Conservation (phyloP, 73 alveolate species). For the Paramecium caudatum region DNA sequence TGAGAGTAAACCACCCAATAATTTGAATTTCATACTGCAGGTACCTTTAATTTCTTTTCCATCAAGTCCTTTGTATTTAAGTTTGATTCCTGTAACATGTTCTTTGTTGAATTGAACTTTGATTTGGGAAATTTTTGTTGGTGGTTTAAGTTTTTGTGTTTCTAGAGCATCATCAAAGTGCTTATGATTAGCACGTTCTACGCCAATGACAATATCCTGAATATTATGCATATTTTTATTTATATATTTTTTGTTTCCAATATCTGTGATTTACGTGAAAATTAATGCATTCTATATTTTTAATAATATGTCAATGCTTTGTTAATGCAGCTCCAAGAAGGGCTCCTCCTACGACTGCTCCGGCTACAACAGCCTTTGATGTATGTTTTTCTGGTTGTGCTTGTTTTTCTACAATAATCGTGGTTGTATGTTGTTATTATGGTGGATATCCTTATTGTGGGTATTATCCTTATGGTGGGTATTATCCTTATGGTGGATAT, state of each 20-base stretch:
- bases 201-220: conserved; percentile 1
- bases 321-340: conserved; percentile 62
- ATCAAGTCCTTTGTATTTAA: conserved; percentile 25
- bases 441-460: conserved; percentile 7
- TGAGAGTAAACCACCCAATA: neutral
- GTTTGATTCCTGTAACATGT: neutral
- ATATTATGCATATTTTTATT: neutral
- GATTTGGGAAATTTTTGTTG: neutral
- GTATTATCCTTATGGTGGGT: neutral
- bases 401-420: neutral
- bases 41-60: conserved; percentile 17
- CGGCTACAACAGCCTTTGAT: conserved; percentile 52
- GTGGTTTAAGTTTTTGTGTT: neutral
- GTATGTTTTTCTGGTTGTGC: neutral
- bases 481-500: neutral
- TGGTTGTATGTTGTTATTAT: neutral
- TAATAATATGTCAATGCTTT: no score
- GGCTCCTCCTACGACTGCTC: conserved; percentile 49
- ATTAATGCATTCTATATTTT: no score
- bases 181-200: conserved; percentile 47
- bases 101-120: neutral
- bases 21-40: neutral
- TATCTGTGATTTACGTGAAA: no score
- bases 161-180: conserved; percentile 22
- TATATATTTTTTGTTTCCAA: no score